phyloP scores from a whole-genome alignment of 495 filamentous ascomycete genomes.

The Podospora sp. region DNA sequence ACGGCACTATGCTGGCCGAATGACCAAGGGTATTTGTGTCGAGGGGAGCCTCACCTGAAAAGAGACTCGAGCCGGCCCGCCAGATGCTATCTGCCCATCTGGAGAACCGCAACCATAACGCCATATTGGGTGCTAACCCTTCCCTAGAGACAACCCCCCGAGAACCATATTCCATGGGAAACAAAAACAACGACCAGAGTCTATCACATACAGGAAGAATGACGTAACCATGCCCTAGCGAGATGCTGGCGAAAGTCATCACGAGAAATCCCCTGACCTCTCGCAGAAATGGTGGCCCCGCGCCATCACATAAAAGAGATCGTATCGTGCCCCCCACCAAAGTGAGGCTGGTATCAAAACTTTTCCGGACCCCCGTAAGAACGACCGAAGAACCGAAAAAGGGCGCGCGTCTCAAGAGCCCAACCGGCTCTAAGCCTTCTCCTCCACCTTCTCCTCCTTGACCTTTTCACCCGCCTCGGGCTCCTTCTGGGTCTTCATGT shows the following conservation, averaged over 20 bases:
- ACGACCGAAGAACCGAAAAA: constrained; percentile 40
- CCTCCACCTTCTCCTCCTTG: constrained; percentile 61
- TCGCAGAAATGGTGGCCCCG: constrained; percentile 26
- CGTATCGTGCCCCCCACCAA: constrained; percentile 44
- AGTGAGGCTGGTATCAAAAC: constrained; percentile 49
- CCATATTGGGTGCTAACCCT: constrained; percentile 32
- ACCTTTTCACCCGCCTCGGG: constrained; percentile 44
- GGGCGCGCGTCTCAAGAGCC: constrained; percentile 18
- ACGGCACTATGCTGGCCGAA: constrained; percentile 21
- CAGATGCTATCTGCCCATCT: constrained; percentile 19
- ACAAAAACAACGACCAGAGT: constrained; percentile 28
- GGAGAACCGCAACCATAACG: constrained; percentile 35
- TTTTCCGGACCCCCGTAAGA: constrained; percentile 49
- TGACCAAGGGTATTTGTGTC: constrained; percentile 29
- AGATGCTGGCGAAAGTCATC: constrained; percentile 35
- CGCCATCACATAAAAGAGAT: constrained; percentile 34
- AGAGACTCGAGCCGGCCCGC: constrained; percentile 19
- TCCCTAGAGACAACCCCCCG: constrained; percentile 28
- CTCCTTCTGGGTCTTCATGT: constrained; percentile 76
- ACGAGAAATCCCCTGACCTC: constrained; percentile 23
- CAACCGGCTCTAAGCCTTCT: constrained; percentile 50
- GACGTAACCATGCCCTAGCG: constrained; percentile 37
- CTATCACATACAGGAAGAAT: constrained; percentile 38
- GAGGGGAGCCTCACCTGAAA: constrained; percentile 24
- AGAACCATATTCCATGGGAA: constrained; percentile 27